Base-by-base conservation (phyloP, 2,329 filamentous ascomycete genomes). In the Cladophialophora chaetospira region DNA sequence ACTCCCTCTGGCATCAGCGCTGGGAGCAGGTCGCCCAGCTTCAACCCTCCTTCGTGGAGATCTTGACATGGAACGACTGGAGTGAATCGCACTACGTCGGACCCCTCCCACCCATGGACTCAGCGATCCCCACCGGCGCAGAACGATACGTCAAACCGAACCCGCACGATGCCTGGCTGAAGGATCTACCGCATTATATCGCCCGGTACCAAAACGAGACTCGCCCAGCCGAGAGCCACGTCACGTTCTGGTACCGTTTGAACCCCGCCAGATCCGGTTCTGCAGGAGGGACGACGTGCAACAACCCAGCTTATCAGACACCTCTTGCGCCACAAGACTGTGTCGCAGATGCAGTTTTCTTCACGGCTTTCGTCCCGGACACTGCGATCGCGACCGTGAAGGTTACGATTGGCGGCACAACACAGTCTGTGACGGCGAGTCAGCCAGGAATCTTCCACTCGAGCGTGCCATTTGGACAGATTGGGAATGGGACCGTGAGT, bases 211-310 rank as follows among this genome's bases (percentile, higher is more conserved):
- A 43, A 23, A 33, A 51, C 25, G 33, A n/a, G 21, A 51, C 28
- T 21, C 36, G 48, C 17, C 48, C 48, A 1, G 48, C 40, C n/a
- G 36, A 43, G 15, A 51, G 36, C 35, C 48, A 51, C 28, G 17
- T 51, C 3, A 51, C 48, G n/a, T 51, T 51, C 36, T 51, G 48
- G 48, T 51, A 51, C 35, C 48, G 48, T 15, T 36, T 51, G 25
- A 51, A 51, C 15, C 48, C 48, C 3, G 36, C 10, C 42, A 44
- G 9, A 5, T 51, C 48, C 2, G 48, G 48, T 8, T 29, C 25
- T 19, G 25, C 25, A 11, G 48, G 19, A 10, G 48, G 48, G 19
- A 51, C 48, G 15, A 43, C 48, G 11, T 51, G 48, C 36, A 51
- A 51, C 48, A 43, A 35, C 6, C 48, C 48, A 3, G 29, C n/a